Conservation (phyloP, 2,329 filamentous ascomycete genomes). For the Cladosporium cucumerinum region DNA sequence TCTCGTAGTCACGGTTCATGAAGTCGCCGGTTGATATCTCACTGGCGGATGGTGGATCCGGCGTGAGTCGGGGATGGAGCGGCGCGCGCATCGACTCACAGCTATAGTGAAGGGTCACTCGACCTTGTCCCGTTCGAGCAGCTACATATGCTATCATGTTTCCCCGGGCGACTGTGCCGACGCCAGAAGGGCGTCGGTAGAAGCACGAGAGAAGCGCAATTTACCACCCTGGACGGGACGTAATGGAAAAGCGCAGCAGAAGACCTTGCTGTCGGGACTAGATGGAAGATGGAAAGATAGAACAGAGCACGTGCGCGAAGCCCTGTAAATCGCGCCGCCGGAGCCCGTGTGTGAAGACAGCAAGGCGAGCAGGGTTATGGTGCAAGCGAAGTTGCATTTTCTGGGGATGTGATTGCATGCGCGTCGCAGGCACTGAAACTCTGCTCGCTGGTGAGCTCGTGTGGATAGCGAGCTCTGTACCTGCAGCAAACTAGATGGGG, state of each 20-base stretch:
- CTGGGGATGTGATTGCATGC: conserved; percentile 14
- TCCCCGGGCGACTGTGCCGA: conserved; percentile 15
- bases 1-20: background rate
- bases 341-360: conserved; percentile 12
- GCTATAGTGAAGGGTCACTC: conserved; percentile 2
- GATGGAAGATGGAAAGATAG: background rate
- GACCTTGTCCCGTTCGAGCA: background rate
- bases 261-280: background rate
- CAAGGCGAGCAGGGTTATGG: conserved; percentile 8
- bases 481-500: conserved; percentile 11
- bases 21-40: conserved; percentile 4
- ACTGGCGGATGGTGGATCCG: conserved; percentile 1
- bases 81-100: conserved; percentile 13
- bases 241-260: conserved; percentile 2
- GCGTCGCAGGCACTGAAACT: background rate
- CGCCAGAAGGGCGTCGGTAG: conserved; percentile 7
- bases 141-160: background rate
- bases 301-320: background rate
- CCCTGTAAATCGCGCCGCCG: conserved; percentile 7
- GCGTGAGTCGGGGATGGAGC: conserved; percentile 11
- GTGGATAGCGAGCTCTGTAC: conserved; percentile 6
- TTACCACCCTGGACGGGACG: background rate
- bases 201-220: conserved; percentile 13
- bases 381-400: conserved; percentile 13
- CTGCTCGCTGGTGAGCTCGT: background rate